Evolutionary conservation across 208 protist species (phyloP).

Genomic region (Lotmaria passim): DNA sequence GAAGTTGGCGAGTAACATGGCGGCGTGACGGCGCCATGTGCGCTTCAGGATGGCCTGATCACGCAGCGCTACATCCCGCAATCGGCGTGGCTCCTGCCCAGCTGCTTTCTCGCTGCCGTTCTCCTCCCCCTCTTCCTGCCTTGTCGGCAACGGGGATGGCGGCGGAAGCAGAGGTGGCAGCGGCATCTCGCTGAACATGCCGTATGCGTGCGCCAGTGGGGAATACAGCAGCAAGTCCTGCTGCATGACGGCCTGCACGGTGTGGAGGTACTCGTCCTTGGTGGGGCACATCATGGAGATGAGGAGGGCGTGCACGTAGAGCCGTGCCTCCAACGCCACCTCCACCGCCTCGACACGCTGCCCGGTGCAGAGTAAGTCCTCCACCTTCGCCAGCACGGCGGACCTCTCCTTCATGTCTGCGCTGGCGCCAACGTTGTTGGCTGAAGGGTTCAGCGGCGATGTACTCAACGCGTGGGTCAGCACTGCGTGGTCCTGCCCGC

Average conservation of each 20-base stretch:
- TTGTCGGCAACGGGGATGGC: not conserved
- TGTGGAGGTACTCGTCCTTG: constrained; percentile 71
- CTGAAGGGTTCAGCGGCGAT: constrained; percentile 21
- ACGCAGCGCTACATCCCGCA: constrained; percentile 6
- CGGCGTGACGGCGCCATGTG: constrained; percentile 64
- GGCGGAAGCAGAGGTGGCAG: constrained; percentile 53
- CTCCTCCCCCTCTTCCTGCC: constrained; percentile 5
- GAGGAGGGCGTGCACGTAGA: constrained; percentile 80
- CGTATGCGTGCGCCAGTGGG: constrained; percentile 82
- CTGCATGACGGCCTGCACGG: constrained; percentile 61
- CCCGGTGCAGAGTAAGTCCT: constrained; percentile 62
- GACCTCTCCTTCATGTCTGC: constrained; percentile 11
- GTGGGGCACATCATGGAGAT: constrained; percentile 89
- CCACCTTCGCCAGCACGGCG: constrained; percentile 49
- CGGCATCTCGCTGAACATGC: constrained; percentile 81
- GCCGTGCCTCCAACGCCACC: constrained; percentile 51
- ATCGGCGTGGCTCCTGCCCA: not conserved
- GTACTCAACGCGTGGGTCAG: not conserved
- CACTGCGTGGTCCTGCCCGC: not conserved
- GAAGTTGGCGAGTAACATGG: constrained; percentile 70
- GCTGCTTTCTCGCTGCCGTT: not conserved
- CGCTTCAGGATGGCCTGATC: constrained; percentile 26
- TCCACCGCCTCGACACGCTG: constrained; percentile 71
- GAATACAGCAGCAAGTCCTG: constrained; percentile 58
- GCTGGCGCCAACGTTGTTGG: not conserved